Conservation (phyloP, 305 asterid genomes). For the Coffea humblotiana region DNA sequence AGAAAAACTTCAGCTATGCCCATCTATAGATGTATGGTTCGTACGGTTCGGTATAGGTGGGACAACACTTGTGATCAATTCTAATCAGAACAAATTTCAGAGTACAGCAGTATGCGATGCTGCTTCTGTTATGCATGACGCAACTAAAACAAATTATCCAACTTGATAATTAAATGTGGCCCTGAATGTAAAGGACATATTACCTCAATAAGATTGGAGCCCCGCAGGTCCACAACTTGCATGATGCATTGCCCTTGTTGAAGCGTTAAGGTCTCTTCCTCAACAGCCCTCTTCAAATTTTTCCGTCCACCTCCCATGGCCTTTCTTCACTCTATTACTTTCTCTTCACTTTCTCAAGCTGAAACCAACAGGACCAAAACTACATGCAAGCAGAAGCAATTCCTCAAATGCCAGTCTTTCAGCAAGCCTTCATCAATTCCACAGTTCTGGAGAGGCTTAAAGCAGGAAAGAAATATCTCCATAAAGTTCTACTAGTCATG, state of each 20-base stretch:
- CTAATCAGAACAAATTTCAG: not conserved
- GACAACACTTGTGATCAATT: not conserved
- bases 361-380: not conserved
- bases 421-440: not conserved
- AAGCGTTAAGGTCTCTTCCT: slow-evolving; percentile 46
- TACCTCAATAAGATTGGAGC: slow-evolving; percentile 83
- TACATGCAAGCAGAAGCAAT: not conserved
- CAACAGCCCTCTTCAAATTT: slow-evolving; percentile 72
- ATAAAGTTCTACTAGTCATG: too few relatives aligned
- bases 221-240: slow-evolving; percentile 76
- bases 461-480: not conserved
- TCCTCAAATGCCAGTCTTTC: not conserved
- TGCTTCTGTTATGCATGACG: not conserved
- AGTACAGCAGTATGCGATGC: not conserved
- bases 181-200: not conserved
- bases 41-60: not conserved
- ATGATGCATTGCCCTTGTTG: slow-evolving; percentile 61
- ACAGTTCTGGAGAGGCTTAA: not conserved
- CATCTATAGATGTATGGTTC: not conserved
- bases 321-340: slow-evolving; percentile 5
- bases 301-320: slow-evolving; percentile 80
- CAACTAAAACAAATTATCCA: not conserved
- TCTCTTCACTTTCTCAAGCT: not conserved
- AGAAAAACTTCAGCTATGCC: not conserved
- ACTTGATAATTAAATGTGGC: not conserved